These are phyloP conservation scores for Aspergillus cavernicola DNA, from an alignment of 495 filamentous ascomycete genomes.

Conservation along the genomic window DNA sequence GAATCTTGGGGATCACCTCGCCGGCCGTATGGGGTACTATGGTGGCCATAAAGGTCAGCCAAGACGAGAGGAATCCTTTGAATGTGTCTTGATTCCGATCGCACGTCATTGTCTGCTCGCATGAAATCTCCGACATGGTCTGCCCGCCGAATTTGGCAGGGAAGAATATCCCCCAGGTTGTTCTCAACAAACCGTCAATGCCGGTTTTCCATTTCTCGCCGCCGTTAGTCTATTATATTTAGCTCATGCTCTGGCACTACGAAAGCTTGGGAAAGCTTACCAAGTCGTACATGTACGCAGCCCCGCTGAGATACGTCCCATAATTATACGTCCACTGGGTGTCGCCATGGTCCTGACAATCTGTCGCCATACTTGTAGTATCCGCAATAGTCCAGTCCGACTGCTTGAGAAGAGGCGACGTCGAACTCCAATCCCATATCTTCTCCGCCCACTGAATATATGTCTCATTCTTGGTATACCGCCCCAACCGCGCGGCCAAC, in stretches of 20 bases:
- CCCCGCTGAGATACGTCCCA: constrained; percentile 68
- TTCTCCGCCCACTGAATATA: constrained; percentile 73
- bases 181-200: constrained; percentile 52
- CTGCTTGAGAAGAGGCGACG: constrained; percentile 50
- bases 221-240: constrained; percentile 36
- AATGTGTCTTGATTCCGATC: constrained; percentile 68
- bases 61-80: constrained; percentile 71
- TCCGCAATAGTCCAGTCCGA: constrained; percentile 59
- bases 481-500: constrained; percentile 68
- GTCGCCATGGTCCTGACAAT: constrained; percentile 58
- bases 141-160: constrained; percentile 52
- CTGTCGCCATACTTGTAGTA: constrained; percentile 52
- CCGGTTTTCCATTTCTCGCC: constrained; percentile 53
- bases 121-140: constrained; percentile 65
- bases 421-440: constrained; percentile 65
- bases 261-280: constrained; percentile 32
- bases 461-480: constrained; percentile 72
- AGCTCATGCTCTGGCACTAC: background rate
- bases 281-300: constrained; percentile 74
- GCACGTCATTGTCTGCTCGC: constrained; percentile 63
- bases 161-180: constrained; percentile 43
- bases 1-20: constrained; percentile 54
- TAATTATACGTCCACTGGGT: constrained; percentile 77
- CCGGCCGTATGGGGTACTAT: constrained; percentile 61
- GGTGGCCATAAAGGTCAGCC: constrained; percentile 62